Evolutionary conservation across 176 grass and related monocot species (phyloP).

Genomic region (Raddia guianensis): DNA sequence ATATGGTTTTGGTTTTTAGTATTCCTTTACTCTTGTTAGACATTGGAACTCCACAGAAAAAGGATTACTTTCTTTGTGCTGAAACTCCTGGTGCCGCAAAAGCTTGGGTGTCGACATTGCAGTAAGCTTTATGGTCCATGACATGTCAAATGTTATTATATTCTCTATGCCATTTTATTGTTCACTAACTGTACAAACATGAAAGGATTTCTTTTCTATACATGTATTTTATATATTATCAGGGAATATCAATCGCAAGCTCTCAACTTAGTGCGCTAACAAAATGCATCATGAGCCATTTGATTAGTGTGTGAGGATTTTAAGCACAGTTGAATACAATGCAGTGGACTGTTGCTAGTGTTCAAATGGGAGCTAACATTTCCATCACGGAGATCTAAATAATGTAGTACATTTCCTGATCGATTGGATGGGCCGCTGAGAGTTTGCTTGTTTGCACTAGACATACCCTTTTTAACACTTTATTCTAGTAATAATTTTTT

Average conservation of each 20-base stretch:
- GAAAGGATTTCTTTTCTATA: background rate
- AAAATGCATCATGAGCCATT: background rate
- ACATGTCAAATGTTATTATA: constrained; percentile 12
- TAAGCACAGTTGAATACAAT: no score
- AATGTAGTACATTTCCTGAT: constrained; percentile 9
- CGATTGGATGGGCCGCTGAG: background rate
- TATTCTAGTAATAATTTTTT: background rate
- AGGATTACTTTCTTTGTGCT: constrained; percentile 97
- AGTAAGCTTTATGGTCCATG: constrained; percentile 65
- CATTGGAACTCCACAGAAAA: constrained; percentile 95
- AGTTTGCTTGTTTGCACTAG: constrained; percentile 15
- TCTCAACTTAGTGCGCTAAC: constrained; percentile 15
- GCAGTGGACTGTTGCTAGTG: background rate
- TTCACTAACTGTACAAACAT: background rate
- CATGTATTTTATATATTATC: constrained; percentile 21
- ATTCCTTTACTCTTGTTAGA: constrained; percentile 75
- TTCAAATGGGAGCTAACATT: background rate
- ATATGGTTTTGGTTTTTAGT: constrained; percentile 34
- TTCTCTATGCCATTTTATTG: background rate
- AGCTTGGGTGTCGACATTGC: constrained; percentile 95
- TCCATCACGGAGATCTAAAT: constrained; percentile 1
- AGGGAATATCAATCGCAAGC: background rate
- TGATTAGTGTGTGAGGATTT: background rate
- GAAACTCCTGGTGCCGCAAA: constrained; percentile 93
- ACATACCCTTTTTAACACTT: background rate